Conservation (phyloP, 1,284 basidiomycete genomes). For the Cryptococcus sp. region DNA sequence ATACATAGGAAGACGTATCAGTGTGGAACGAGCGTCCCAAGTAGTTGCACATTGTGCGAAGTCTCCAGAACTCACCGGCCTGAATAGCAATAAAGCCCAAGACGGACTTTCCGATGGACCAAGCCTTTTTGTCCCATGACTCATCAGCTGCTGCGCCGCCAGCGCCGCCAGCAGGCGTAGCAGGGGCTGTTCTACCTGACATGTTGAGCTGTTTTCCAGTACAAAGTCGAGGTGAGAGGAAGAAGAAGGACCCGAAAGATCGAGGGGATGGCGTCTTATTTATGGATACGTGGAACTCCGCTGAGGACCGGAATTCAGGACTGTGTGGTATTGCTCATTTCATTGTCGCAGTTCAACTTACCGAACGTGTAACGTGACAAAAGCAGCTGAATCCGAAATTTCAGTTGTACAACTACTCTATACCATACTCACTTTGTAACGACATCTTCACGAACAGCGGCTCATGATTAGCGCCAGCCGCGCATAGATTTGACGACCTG, state of each 20-base stretch:
- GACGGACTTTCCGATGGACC: slow-evolving; percentile 25
- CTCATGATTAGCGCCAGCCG: too few relatives aligned
- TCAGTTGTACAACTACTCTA: too few relatives aligned
- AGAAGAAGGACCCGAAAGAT: neutral
- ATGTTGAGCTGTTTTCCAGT: neutral
- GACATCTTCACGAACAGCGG: too few relatives aligned
- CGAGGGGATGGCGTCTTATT: neutral
- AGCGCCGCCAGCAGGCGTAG: slow-evolving; percentile 11
- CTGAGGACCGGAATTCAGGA: too few relatives aligned
- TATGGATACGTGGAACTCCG: neutral
- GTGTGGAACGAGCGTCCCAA: neutral
- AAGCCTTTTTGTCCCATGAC: slow-evolving; percentile 20
- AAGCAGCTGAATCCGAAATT: too few relatives aligned
- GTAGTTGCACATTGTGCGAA: neutral
- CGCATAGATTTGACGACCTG: too few relatives aligned
- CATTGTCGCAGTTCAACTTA: too few relatives aligned
- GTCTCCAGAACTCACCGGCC: slow-evolving; percentile 29
- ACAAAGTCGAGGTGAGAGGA: neutral
- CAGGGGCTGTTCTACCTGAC: slow-evolving; percentile 19
- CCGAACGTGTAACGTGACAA: too few relatives aligned
- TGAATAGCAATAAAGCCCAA: slow-evolving; percentile 43
- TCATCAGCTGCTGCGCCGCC: slow-evolving; percentile 17
- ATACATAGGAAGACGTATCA: neutral
- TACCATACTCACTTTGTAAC: too few relatives aligned
- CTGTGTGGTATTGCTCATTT: too few relatives aligned